A percentile compares a stretch with the other conserved stretches of the same genome.
These are phyloP conservation scores for Geotrichum klebahnii DNA, from an alignment of 1,139 yeast genomes.

Conservation along the genomic window DNA sequence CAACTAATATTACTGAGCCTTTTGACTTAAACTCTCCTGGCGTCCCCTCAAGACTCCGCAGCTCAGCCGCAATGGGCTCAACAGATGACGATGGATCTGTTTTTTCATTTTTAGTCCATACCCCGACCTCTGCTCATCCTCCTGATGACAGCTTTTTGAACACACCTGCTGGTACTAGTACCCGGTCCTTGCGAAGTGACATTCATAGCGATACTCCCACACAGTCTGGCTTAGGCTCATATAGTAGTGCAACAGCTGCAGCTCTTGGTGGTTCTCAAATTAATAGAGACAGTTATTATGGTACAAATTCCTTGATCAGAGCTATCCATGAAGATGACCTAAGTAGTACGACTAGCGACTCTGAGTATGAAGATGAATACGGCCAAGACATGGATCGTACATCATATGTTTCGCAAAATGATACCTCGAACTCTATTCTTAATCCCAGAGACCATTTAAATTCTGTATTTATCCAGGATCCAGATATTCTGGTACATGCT, in stretches of 20 bases:
- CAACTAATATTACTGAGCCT: too few species aligned
- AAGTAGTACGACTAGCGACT: conserved; percentile 6
- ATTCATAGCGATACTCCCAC: neutral
- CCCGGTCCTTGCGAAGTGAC: too few species aligned
- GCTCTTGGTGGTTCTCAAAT: neutral
- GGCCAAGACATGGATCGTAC: neutral
- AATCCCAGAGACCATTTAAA: conserved; percentile 18
- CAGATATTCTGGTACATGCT: neutral
- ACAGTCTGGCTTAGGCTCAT: conserved; percentile 4
- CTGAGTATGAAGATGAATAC: conserved; percentile 4
- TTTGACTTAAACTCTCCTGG: neutral
- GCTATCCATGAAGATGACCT: conserved; percentile 3
- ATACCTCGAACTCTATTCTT: conserved; percentile 14
- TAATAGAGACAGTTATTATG: neutral
- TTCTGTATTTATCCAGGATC: conserved; percentile 16
- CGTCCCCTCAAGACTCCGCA: neutral
- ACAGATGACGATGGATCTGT: conserved; percentile 19
- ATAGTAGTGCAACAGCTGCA: conserved; percentile 10
- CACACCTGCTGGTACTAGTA: neutral
- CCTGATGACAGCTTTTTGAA: conserved; percentile 1
- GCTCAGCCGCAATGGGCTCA: neutral
- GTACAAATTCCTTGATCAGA: conserved; percentile 1
- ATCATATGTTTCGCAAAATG: conserved; percentile 12
- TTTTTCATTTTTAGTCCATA: conserved; percentile 13
- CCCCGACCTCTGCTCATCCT: conserved; percentile 11